phyloP scores from a whole-genome alignment of 371 early-diverging fungal genomes.

The Rhizopus microsporus region DNA sequence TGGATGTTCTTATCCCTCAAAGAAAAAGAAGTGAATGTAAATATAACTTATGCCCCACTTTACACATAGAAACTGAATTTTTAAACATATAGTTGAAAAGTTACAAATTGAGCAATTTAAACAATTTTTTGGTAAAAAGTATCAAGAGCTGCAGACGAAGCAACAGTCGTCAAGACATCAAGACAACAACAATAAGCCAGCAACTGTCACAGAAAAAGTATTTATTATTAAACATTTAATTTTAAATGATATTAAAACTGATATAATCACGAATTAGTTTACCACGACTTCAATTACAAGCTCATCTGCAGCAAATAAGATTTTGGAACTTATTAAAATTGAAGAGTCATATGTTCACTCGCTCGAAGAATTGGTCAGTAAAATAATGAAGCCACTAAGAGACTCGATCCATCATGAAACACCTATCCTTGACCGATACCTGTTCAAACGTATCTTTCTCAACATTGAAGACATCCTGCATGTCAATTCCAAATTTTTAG shows the following conservation, averaged over 20 bases:
- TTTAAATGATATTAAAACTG: not conserved
- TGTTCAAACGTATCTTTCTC: constrained; percentile 27
- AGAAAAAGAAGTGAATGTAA: constrained; percentile 12
- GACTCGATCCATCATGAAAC: constrained; percentile 15
- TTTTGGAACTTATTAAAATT: constrained; percentile 22
- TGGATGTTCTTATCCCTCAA: constrained; percentile 27
- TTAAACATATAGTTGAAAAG: constrained; percentile 2
- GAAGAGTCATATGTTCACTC: constrained; percentile 25
- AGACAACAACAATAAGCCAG: not conserved
- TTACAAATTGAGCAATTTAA: constrained; percentile 23
- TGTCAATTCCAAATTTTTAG: constrained; percentile 23
- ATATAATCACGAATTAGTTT: not conserved
- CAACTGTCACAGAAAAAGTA: constrained; percentile 10
- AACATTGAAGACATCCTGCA: constrained; percentile 28
- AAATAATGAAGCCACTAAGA: constrained; percentile 21
- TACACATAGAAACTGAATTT: not conserved
- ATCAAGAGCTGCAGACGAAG: not conserved
- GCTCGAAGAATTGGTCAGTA: constrained; percentile 21
- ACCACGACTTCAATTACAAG: constrained; percentile 12
- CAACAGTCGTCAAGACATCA: constrained; percentile 1
- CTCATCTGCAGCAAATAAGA: constrained; percentile 8
- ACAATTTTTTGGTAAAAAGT: constrained; percentile 21
- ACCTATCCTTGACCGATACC: constrained; percentile 24
- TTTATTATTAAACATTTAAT: constrained; percentile 1
- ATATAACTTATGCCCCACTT: not conserved